These are phyloP conservation scores for Rasamsonia emersonii DNA, from an alignment of 2,329 filamentous ascomycete species.

Conservation along the genomic window DNA sequence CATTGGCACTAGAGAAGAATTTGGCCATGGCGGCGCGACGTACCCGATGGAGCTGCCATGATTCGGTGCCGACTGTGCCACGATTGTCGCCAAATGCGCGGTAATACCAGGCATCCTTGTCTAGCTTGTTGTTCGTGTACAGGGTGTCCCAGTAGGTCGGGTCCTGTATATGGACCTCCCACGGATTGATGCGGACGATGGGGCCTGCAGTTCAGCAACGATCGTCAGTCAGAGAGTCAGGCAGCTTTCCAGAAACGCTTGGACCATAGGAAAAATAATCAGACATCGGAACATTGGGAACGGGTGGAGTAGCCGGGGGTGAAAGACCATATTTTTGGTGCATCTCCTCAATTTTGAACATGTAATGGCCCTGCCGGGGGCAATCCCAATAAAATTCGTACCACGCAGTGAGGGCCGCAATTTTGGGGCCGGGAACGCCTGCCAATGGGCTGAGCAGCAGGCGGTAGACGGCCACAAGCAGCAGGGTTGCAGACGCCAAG, in stretches of 20 bases:
- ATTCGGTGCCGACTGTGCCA: conserved; percentile 8
- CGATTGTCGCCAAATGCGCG: conserved; percentile 9
- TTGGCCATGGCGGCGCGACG: conserved; percentile 33
- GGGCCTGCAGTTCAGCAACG: conserved; percentile 15
- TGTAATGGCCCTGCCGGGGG: conserved; percentile 14
- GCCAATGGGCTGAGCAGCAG: conserved; percentile 18
- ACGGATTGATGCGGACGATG: conserved; percentile 28
- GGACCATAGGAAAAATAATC: conserved; percentile 1
- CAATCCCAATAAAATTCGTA: conserved; percentile 22
- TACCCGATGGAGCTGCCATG: conserved; percentile 29
- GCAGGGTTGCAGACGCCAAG: no score
- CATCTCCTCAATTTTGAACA: conserved; percentile 16
- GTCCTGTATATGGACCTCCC: conserved; percentile 30
- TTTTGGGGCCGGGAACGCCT: conserved; percentile 18
- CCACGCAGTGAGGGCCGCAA: conserved; percentile 15
- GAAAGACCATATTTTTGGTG: conserved; percentile 19
- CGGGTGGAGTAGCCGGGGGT: no score
- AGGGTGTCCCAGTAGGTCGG: conserved; percentile 25
- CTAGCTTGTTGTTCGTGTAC: conserved; percentile 14
- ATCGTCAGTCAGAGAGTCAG: not conserved
- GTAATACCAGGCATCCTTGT: conserved; percentile 10
- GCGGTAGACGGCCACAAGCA: conserved; percentile 13
- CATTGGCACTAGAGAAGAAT: conserved; percentile 37
- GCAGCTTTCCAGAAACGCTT: no score
- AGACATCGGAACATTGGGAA: no score